These are phyloP conservation scores for Phytopythium ostracodes DNA, from an alignment of 352 stramenopile species.

Conservation along the genomic window DNA sequence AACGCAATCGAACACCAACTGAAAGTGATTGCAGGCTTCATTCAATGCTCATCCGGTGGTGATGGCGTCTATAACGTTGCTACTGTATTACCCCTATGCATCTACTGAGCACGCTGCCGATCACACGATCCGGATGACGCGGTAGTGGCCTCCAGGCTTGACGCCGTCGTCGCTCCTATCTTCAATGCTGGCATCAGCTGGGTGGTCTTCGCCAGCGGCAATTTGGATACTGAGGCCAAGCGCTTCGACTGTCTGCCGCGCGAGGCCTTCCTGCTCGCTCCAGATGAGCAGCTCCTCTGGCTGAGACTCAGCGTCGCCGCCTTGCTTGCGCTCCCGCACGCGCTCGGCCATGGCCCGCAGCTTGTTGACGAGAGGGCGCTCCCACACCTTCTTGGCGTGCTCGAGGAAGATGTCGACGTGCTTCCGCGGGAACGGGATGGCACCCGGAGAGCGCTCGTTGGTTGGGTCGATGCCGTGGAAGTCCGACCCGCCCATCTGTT, in stretches of 20 bases:
- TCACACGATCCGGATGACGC: slow-evolving; percentile 15
- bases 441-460: slow-evolving; percentile 65
- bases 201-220: slow-evolving; percentile 6
- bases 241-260: slow-evolving; percentile 24
- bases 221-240: slow-evolving; percentile 26
- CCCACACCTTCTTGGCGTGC: slow-evolving; percentile 65
- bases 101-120: no score
- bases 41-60: no score
- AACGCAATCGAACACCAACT: no score
- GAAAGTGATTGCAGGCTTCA: no score
- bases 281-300: slow-evolving; percentile 48
- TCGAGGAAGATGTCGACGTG: slow-evolving; percentile 71
- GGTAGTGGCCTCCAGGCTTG: slow-evolving; percentile 21
- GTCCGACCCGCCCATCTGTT: slow-evolving; percentile 73
- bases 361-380: slow-evolving; percentile 44
- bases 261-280: slow-evolving; percentile 39
- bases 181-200: background rate
- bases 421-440: slow-evolving; percentile 66
- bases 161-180: background rate
- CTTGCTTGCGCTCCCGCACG: background rate
- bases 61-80: background rate
- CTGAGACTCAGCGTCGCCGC: background rate
- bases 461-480: slow-evolving; percentile 79
- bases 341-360: slow-evolving; percentile 29
- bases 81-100: background rate